These are phyloP conservation scores for Cyberlindnera mrakii DNA, from an alignment of 805 yeast genomes.

Conservation along the genomic window DNA sequence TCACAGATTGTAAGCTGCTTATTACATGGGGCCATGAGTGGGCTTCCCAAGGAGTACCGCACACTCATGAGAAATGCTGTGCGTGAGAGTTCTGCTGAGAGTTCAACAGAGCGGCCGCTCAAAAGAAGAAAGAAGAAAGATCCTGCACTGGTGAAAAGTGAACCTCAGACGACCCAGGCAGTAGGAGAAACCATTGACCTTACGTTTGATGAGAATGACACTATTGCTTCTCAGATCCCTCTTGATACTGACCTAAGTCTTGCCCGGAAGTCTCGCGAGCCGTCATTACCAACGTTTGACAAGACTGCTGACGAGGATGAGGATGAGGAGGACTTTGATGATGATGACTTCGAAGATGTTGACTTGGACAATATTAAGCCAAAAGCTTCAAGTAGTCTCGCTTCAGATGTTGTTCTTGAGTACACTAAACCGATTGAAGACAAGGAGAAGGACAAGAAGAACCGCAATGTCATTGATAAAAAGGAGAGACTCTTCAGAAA, in stretches of 20 bases:
- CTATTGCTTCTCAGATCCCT: not conserved
- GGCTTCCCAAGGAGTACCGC: constrained; percentile 18
- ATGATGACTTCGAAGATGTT: constrained; percentile 22
- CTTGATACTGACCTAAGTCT: constrained; percentile 1
- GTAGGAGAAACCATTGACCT: not conserved
- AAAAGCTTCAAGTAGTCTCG: constrained; percentile 14
- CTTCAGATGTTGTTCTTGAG: constrained; percentile 13
- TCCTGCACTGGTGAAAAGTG: not conserved
- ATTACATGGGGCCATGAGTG: constrained; percentile 6
- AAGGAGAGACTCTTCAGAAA: constrained; percentile 53
- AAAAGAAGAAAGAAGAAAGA: constrained; percentile 12
- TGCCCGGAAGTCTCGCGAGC: constrained; percentile 5
- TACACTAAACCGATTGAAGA: constrained; percentile 12
- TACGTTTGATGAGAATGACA: not conserved
- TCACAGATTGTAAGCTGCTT: too few relatives aligned
- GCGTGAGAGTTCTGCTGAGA: not conserved
- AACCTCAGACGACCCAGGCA: not conserved
- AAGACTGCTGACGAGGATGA: constrained; percentile 26
- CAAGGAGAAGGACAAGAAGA: constrained; percentile 17
- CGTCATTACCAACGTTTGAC: not conserved
- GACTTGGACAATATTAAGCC: constrained; percentile 17
- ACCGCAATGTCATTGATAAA: constrained; percentile 33
- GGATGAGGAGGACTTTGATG: constrained; percentile 25
- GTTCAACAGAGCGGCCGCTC: constrained; percentile 7
- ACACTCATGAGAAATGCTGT: constrained; percentile 18